Percentiles rank a stretch among this genome's conserved stretches.
Conservation (phyloP, 768 basidiomycete species). For the Coprinellus aureogranulatus region DNA sequence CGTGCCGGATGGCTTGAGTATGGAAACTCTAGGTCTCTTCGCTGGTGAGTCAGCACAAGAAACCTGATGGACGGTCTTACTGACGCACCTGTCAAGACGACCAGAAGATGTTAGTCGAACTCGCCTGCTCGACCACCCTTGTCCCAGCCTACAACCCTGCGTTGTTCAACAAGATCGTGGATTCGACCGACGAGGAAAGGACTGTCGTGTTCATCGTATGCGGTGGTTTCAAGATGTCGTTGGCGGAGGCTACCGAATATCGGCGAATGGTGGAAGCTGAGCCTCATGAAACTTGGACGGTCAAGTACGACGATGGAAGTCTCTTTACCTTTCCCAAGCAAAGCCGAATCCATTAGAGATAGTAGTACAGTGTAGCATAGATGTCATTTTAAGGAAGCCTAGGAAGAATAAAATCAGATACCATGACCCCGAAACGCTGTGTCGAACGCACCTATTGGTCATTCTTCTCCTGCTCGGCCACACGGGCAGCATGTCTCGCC, state of each 20-base stretch:
- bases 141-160: slow-evolving; percentile 59
- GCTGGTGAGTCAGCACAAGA: too few relatives aligned
- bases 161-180: slow-evolving; percentile 53
- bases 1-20: slow-evolving; percentile 66
- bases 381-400: not conserved
- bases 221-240: slow-evolving; percentile 67
- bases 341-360: not conserved
- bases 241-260: slow-evolving; percentile 53
- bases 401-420: slow-evolving; percentile 11
- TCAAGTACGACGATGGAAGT: slow-evolving; percentile 41
- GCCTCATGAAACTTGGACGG: slow-evolving; percentile 28
- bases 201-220: slow-evolving; percentile 67
- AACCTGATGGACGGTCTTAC: too few relatives aligned
- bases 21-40: slow-evolving; percentile 56
- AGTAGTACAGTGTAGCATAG: not conserved
- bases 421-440: slow-evolving; percentile 19
- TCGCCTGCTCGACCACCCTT: slow-evolving; percentile 72
- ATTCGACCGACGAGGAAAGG: slow-evolving; percentile 22
- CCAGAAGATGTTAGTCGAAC: slow-evolving; percentile 71
- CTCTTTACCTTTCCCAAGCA: slow-evolving; percentile 26
- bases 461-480: slow-evolving; percentile 31
- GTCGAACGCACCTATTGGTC: slow-evolving; percentile 14
- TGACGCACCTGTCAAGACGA: slow-evolving; percentile 47
- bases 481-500: slow-evolving; percentile 45
- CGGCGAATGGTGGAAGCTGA: slow-evolving; percentile 35